Conservation (phyloP, 352 stramenopile species). For the Globisporangium splendens region DNA sequence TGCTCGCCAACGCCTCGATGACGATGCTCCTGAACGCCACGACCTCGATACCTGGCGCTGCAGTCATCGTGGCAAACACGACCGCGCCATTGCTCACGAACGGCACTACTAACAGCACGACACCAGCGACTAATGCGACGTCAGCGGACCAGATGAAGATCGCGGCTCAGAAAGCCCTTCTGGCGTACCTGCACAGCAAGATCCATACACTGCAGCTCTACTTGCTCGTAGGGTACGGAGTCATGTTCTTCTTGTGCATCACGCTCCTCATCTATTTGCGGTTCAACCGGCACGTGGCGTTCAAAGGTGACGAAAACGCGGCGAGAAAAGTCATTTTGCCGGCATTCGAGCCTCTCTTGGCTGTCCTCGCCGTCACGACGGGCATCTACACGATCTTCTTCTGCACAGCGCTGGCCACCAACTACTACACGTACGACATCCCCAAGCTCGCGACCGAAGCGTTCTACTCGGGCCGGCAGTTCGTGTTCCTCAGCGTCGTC, state of each 20-base stretch:
- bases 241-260: slow-evolving; percentile 53
- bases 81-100: slow-evolving; percentile 4
- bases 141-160: slow-evolving; percentile 24
- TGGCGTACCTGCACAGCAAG: slow-evolving; percentile 31
- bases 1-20: slow-evolving; percentile 3
- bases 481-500: slow-evolving; percentile 55
- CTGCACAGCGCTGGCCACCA: slow-evolving; percentile 29
- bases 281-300: slow-evolving; percentile 36
- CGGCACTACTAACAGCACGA: background rate
- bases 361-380: slow-evolving; percentile 35
- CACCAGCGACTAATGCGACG: slow-evolving; percentile 9
- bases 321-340: slow-evolving; percentile 63
- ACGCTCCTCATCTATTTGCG: slow-evolving; percentile 45
- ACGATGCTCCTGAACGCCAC: slow-evolving; percentile 3
- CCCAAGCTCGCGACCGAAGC: slow-evolving; percentile 48
- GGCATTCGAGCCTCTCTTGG: slow-evolving; percentile 53
- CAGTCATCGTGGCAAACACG: background rate
- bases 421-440: slow-evolving; percentile 48
- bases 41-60: background rate
- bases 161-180: slow-evolving; percentile 25
- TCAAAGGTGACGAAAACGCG: slow-evolving; percentile 37
- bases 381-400: slow-evolving; percentile 52
- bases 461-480: slow-evolving; percentile 59
- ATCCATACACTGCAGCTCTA: slow-evolving; percentile 57
- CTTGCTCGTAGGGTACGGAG: slow-evolving; percentile 46